Percentiles rank a stretch among this genome's conserved stretches.
Conservation (phyloP, 1,139 yeast species). For the Suhomyces choctaworum region DNA sequence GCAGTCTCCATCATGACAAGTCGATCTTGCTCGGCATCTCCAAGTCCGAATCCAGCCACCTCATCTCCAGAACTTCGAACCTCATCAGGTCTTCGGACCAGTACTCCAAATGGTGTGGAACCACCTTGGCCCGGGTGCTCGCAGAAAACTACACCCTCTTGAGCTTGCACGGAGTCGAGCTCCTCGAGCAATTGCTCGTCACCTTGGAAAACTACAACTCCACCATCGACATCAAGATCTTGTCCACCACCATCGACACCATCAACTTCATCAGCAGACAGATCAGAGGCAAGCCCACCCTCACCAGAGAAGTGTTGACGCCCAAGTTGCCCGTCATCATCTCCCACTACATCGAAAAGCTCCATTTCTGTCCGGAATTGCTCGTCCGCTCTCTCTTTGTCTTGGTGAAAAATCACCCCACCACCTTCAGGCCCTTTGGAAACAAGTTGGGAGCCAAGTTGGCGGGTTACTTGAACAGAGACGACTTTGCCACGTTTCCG, state of each 20-base stretch:
- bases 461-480: slow-evolving; percentile 31
- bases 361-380: slow-evolving; percentile 40
- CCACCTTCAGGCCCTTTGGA: slow-evolving; percentile 80
- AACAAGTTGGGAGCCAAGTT: slow-evolving; percentile 57
- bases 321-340: slow-evolving; percentile 72
- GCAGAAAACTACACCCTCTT: slow-evolving; percentile 53
- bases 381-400: slow-evolving; percentile 51
- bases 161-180: slow-evolving; percentile 57
- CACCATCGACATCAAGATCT: slow-evolving; percentile 40
- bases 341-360: slow-evolving; percentile 49
- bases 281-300: slow-evolving; percentile 78
- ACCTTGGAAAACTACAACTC: slow-evolving; percentile 53
- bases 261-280: slow-evolving; percentile 49
- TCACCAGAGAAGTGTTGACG: slow-evolving; percentile 81
- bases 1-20: slow-evolving; percentile 30
- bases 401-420: slow-evolving; percentile 60
- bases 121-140: slow-evolving; percentile 53
- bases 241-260: slow-evolving; percentile 52
- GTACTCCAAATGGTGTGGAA: slow-evolving; percentile 62
- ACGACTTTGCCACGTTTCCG: slow-evolving; percentile 34
- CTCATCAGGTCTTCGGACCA: slow-evolving; percentile 51
- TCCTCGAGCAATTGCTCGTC: slow-evolving; percentile 57
- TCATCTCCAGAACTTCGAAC: slow-evolving; percentile 56
- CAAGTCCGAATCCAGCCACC: slow-evolving; percentile 56
- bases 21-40: slow-evolving; percentile 40